Percentiles rank a stretch among this genome's conserved stretches.
Evolutionary conservation across 2,329 filamentous ascomycete genomes (phyloP).

Genomic region (Atkinsonella hypoxylon): DNA sequence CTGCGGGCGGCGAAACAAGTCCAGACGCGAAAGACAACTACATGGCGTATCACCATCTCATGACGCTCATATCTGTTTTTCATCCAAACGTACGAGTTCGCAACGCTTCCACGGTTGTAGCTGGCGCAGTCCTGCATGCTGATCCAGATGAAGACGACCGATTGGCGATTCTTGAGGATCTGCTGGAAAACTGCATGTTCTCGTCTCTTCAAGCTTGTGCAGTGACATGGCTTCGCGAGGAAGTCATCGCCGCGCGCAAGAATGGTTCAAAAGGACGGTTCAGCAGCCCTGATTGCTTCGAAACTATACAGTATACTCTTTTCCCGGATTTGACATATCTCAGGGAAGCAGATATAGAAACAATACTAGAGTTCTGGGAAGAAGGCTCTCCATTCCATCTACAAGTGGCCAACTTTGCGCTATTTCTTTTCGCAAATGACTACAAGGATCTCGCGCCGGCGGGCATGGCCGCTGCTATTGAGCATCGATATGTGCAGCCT

Average conservation of each 20-base stretch:
- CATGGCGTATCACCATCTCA: slow-evolving; percentile 48
- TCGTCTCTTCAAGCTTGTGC: slow-evolving; percentile 50
- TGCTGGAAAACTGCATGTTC: slow-evolving; percentile 54
- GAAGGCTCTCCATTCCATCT: slow-evolving; percentile 43
- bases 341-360: slow-evolving; percentile 26
- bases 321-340: slow-evolving; percentile 45
- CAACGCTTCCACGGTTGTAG: slow-evolving; percentile 41
- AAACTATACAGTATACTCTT: slow-evolving; percentile 47
- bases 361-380: slow-evolving; percentile 38
- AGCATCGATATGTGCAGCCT: slow-evolving; percentile 46
- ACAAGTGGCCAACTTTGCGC: slow-evolving; percentile 48
- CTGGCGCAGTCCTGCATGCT: slow-evolving; percentile 42
- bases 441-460: slow-evolving; percentile 38
- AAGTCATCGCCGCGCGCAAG: slow-evolving; percentile 37
- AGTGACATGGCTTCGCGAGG: slow-evolving; percentile 51
- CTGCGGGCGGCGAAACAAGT: slow-evolving; percentile 10
- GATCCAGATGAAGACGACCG: slow-evolving; percentile 47
- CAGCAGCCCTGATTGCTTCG: slow-evolving; percentile 40
- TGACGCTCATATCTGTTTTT: slow-evolving; percentile 45
- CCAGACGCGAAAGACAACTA: slow-evolving; percentile 29
- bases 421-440: slow-evolving; percentile 38
- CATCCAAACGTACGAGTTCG: slow-evolving; percentile 42
- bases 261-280: slow-evolving; percentile 28
- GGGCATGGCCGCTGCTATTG: slow-evolving; percentile 44
- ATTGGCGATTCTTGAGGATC: slow-evolving; percentile 50